Conservation (phyloP, 2,329 filamentous ascomycete genomes). For the Ascomycota sp. region DNA sequence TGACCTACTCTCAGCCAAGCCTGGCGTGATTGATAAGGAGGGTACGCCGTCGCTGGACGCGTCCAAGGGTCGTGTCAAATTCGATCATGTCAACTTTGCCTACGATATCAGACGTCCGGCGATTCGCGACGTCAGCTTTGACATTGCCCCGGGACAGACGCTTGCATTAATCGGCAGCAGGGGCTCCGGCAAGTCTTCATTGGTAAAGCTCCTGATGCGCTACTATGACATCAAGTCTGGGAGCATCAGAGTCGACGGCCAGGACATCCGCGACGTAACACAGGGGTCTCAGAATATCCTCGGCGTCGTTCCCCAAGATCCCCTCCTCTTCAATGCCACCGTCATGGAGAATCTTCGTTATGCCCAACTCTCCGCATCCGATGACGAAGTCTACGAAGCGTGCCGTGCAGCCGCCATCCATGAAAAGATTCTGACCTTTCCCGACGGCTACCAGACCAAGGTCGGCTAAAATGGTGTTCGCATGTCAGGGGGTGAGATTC, state of each 20-base stretch:
- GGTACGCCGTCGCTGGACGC: conserved; percentile 23
- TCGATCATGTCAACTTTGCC: conserved; percentile 31
- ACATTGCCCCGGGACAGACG: conserved; percentile 29
- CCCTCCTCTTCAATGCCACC: conserved; percentile 41
- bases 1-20: conserved; percentile 34
- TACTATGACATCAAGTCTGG: conserved; percentile 38
- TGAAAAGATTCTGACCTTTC: conserved; percentile 39
- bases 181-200: conserved; percentile 41
- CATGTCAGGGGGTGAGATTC: conserved; percentile 28
- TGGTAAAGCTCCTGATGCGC: conserved; percentile 37
- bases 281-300: conserved; percentile 34
- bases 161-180: conserved; percentile 41
- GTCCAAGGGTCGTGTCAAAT: conserved; percentile 27
- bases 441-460: conserved; percentile 25
- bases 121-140: conserved; percentile 26
- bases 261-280: conserved; percentile 37
- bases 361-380: conserved; percentile 37
- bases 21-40: conserved; percentile 28
- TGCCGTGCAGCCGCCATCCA: conserved; percentile 43
- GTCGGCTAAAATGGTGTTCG: conserved; percentile 28
- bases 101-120: conserved; percentile 33
- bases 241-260: conserved; percentile 33
- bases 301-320: conserved; percentile 45
- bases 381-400: conserved; percentile 37
- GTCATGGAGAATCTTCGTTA: conserved; percentile 47